These are phyloP conservation scores for Penicillium pulvis DNA, from an alignment of 495 filamentous ascomycete genomes.

Conservation along the genomic window DNA sequence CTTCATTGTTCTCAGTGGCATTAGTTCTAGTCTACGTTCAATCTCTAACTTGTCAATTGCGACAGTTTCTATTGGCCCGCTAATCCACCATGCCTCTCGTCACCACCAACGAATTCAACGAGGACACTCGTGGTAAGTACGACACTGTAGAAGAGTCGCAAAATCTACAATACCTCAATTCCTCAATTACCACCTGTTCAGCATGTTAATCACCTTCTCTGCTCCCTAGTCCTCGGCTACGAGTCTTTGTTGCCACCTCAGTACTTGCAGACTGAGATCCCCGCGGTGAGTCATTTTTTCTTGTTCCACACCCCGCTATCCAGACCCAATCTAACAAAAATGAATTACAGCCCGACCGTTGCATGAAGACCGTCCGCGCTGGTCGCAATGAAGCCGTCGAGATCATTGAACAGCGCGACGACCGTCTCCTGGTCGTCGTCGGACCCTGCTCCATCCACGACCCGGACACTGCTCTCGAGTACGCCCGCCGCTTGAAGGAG, in stretches of 20 bases:
- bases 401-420: conserved; percentile 77
- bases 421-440: conserved; percentile 91
- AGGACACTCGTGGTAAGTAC: conserved; percentile 55
- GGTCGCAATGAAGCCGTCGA: conserved; percentile 81
- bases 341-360: conserved; percentile 42
- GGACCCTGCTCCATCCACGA: conserved; percentile 98
- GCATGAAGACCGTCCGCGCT: conserved; percentile 70
- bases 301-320: conserved; percentile 18
- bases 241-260: conserved; percentile 91
- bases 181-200: not conserved
- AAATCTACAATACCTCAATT: not conserved
- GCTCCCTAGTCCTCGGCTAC: conserved; percentile 78
- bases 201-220: conserved; percentile 1
- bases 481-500: conserved; percentile 73
- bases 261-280: conserved; percentile 85
- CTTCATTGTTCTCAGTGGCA: not conserved
- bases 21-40: not conserved
- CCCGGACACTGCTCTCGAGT: conserved; percentile 83
- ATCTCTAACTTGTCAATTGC: not conserved
- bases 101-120: conserved; percentile 49
- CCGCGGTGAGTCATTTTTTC: conserved; percentile 61
- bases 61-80: conserved; percentile 2
- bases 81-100: conserved; percentile 50
- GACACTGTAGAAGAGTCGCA: not conserved
- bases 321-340: conserved; percentile 16